Conservation (phyloP, 2,329 filamentous ascomycete genomes). For the Helminthosporium solani region DNA sequence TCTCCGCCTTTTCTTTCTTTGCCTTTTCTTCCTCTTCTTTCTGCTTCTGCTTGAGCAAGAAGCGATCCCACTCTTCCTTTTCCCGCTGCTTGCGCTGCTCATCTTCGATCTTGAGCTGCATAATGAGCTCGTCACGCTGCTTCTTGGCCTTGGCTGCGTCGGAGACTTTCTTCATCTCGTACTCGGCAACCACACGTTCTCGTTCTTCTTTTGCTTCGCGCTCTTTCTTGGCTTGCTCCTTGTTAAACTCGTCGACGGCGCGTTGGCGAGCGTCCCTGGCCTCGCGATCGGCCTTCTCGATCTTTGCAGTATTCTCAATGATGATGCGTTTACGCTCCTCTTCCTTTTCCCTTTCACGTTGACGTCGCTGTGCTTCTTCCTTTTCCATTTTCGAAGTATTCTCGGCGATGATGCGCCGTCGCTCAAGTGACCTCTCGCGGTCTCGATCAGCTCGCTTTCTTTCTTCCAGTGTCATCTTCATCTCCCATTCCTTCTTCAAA, state of each 20-base stretch:
- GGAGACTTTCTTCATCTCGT: constrained; percentile 38
- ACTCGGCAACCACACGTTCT: constrained; percentile 39
- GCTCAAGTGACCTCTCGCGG: constrained; percentile 22
- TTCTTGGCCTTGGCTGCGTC: constrained; percentile 42
- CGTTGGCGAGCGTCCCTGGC: constrained; percentile 33
- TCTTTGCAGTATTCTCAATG: constrained; percentile 31
- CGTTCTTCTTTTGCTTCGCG: constrained; percentile 29
- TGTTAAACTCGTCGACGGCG: constrained; percentile 38
- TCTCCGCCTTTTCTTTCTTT: constrained; percentile 43
- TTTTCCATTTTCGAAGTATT: constrained; percentile 30
- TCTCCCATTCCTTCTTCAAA: constrained; percentile 34
- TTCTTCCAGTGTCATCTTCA: constrained; percentile 29
- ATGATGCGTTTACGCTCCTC: constrained; percentile 32
- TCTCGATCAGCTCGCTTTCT: constrained; percentile 21
- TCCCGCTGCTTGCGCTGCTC: constrained; percentile 45
- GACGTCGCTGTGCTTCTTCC: constrained; percentile 22
- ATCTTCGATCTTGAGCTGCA: constrained; percentile 44
- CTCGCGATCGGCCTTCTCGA: constrained; percentile 29
- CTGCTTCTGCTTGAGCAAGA: constrained; percentile 43
- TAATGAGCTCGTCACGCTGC: constrained; percentile 39
- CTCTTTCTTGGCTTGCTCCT: constrained; percentile 36
- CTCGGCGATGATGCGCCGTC: constrained; percentile 34
- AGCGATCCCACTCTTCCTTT: constrained; percentile 45
- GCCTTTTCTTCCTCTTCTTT: constrained; percentile 45
- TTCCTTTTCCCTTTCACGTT: constrained; percentile 18